Conservation (phyloP, 441 rosid species). For the Pelargonium citronellum region DNA sequence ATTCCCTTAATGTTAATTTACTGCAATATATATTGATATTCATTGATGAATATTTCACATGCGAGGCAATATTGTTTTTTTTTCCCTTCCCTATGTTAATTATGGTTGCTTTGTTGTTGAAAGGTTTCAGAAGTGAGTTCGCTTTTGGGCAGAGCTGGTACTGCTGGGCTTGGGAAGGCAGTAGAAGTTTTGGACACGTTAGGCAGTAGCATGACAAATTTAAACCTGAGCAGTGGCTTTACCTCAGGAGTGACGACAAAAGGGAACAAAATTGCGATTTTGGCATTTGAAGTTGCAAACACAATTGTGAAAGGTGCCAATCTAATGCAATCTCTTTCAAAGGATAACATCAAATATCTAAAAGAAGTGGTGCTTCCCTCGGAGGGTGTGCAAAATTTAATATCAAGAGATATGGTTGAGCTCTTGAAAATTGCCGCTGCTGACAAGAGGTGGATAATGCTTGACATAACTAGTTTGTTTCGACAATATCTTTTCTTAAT, state of each 20-base stretch:
- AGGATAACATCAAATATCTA: slow-evolving; percentile 54
- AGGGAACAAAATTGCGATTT: slow-evolving; percentile 75
- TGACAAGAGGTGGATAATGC: slow-evolving; percentile 69
- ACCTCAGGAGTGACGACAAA: slow-evolving; percentile 69
- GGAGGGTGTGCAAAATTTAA: slow-evolving; percentile 71
- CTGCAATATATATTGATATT: background rate
- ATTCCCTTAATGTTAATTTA: too few relatives aligned
- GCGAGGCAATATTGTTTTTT: background rate
- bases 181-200: slow-evolving; percentile 87
- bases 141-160: slow-evolving; percentile 77
- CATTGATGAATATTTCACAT: background rate
- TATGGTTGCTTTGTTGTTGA: slow-evolving; percentile 9
- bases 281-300: slow-evolving; percentile 95
- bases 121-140: slow-evolving; percentile 94
- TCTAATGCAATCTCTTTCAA: slow-evolving; percentile 86
- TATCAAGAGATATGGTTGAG: slow-evolving; percentile 82
- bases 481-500: slow-evolving; percentile 5
- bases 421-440: slow-evolving; percentile 65
- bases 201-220: slow-evolving; percentile 90
- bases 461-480: background rate
- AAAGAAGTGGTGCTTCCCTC: slow-evolving; percentile 86
- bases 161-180: slow-evolving; percentile 82
- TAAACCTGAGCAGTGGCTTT: slow-evolving; percentile 63
- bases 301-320: slow-evolving; percentile 89
- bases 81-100: background rate